These are phyloP conservation scores for Neolentinus lepideus DNA, from an alignment of 1,284 basidiomycete genomes.

Conservation along the genomic window DNA sequence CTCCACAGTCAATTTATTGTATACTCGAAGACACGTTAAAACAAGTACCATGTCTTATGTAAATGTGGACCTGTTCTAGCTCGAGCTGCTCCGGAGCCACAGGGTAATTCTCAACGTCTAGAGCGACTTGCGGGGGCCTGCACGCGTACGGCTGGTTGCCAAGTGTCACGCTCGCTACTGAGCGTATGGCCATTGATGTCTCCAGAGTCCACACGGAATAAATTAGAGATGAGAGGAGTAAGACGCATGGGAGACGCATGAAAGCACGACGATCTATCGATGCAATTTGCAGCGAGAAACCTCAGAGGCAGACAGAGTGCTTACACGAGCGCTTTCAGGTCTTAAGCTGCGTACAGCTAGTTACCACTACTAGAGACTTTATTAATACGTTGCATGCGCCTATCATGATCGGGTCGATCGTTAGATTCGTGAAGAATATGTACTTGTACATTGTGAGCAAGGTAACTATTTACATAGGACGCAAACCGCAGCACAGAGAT, in stretches of 20 bases:
- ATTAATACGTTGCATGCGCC: no score
- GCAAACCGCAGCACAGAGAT: no score
- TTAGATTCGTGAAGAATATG: no score
- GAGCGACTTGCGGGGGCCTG: conserved; percentile 26
- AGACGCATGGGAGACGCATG: background rate
- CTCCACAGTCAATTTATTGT: background rate
- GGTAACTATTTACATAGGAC: no score
- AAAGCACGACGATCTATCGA: background rate
- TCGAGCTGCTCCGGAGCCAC: conserved; percentile 45
- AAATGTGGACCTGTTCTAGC: conserved; percentile 69
- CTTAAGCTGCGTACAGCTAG: no score
- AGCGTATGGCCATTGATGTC: background rate
- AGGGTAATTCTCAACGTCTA: conserved; percentile 58
- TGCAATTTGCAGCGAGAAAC: no score
- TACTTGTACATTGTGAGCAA: no score
- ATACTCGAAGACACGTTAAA: background rate
- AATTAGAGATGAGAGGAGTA: background rate
- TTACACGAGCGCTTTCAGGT: no score
- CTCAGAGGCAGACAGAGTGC: no score
- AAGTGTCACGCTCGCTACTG: background rate
- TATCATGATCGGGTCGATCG: no score
- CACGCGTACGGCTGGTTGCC: background rate
- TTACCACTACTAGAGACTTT: no score
- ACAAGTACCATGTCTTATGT: conserved; percentile 65
- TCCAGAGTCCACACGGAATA: background rate